Evolutionary conservation across 352 stramenopile species (phyloP).

Genomic region (Phytophthora agathidicida): DNA sequence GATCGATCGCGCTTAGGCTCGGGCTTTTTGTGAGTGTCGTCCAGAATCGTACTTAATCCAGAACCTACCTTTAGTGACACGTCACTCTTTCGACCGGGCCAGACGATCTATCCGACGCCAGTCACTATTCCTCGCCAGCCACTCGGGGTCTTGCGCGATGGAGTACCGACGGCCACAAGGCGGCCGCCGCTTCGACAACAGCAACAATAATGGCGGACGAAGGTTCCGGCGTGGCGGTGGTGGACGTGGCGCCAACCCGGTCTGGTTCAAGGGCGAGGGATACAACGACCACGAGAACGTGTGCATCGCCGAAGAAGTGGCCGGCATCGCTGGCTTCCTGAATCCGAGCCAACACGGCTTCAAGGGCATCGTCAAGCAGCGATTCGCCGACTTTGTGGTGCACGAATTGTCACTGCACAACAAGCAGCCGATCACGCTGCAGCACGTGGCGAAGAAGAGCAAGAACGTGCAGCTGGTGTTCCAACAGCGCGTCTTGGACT

Average conservation of each 20-base stretch:
- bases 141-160: conserved; percentile 16
- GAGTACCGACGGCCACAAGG: conserved; percentile 26
- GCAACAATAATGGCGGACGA: conserved; percentile 17
- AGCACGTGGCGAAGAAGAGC: conserved; percentile 43
- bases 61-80: conserved; percentile 10
- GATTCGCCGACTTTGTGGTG: conserved; percentile 88
- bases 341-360: conserved; percentile 48
- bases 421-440: conserved; percentile 39
- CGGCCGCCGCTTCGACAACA: conserved; percentile 28
- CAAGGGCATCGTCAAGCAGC: conserved; percentile 76
- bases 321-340: conserved; percentile 66
- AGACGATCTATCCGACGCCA: background rate
- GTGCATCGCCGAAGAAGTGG: conserved; percentile 67
- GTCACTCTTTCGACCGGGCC: conserved; percentile 18
- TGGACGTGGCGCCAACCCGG: conserved; percentile 3
- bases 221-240: conserved; percentile 20
- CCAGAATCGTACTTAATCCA: background rate
- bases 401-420: conserved; percentile 55
- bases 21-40: too few relatives aligned
- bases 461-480: conserved; percentile 39
- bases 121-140: conserved; percentile 5
- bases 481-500: conserved; percentile 48
- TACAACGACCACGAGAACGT: conserved; percentile 72
- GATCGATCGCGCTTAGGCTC: background rate
- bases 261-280: conserved; percentile 63